Evolutionary conservation across 129 eudicot species (phyloP), one percentile per base, ranked within the genome.

Genomic region (Centrapalus pauciflorus): DNA sequence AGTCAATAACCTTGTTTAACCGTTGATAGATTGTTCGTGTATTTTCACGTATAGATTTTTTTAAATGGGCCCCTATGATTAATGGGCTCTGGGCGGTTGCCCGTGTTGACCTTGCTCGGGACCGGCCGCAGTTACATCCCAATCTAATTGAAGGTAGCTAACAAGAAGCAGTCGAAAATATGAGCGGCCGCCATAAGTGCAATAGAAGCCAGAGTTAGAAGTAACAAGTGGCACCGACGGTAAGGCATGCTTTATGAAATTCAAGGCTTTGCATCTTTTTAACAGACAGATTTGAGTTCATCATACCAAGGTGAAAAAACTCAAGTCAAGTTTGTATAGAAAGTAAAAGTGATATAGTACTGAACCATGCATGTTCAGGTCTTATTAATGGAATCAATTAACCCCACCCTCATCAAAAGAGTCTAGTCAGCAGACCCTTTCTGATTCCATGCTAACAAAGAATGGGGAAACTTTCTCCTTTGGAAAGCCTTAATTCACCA

Each of bases 391-490:
- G 40, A 55, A 37, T n/a, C 26, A 67, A 52, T 11, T 51, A 52
- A 67, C 51, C 73, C 63, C 54, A 52, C 63, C 37, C 23, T 67
- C 35, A 52, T 25, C 23, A 45, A 45, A 64, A 60, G 4, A 16
- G 34, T 27, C 20, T 32, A 4, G 24, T 4, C 16, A 43, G 12
- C 25, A n/a, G 13, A 52, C 33, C 19, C 38, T 52, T 10, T 8
- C 19, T 52, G 30, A 8, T 46, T 33, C 27, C 71, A 45, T 54
- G 74, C 75, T 41, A 29, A 37, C 43, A 58, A 58, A 59, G 19
- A 41, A 41, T 41, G 19, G 27, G 49, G 10, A 25, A 34, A 30
- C 9, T 67, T 37, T 5, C 10, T 55, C 5, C 28, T 68, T 26
- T 10, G 25, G 43, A 67, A 35, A 33, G 64, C 34, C 29, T 37